Percentiles rank a stretch among this genome's conserved stretches.
These are phyloP conservation scores for Cinnamomum chago DNA, from an alignment of 164 flowering plant species.

Conservation along the genomic window DNA sequence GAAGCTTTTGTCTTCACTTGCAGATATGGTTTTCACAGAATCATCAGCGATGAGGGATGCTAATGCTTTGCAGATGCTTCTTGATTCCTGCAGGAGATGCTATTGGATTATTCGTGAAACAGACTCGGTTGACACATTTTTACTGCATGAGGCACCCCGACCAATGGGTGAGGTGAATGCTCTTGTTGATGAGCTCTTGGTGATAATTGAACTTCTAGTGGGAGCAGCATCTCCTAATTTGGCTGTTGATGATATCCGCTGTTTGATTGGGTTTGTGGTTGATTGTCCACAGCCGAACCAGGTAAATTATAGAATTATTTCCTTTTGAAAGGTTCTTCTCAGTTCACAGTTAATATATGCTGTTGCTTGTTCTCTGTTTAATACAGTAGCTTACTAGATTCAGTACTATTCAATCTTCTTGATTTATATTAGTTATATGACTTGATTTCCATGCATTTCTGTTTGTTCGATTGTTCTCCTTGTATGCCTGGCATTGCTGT, in stretches of 20 bases:
- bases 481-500: neutral
- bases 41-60: constrained; percentile 90
- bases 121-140: constrained; percentile 76
- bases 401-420: neutral
- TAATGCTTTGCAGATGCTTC: constrained; percentile 96
- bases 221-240: constrained; percentile 79
- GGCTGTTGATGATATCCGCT: constrained; percentile 69
- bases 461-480: no score
- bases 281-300: constrained; percentile 97
- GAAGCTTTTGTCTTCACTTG: constrained; percentile 92
- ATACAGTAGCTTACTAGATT: neutral
- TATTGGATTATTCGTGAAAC: constrained; percentile 85
- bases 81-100: constrained; percentile 96
- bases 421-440: no score
- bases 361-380: neutral
- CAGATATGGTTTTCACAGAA: constrained; percentile 99
- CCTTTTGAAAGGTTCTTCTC: neutral
- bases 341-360: neutral
- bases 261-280: constrained; percentile 82
- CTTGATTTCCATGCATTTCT: no score
- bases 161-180: constrained; percentile 97
- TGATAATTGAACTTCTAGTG: constrained; percentile 78
- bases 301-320: constrained; percentile 35
- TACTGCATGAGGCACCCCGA: constrained; percentile 46
- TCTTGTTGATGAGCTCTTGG: constrained; percentile 90